A percentile compares a stretch with the other conserved stretches of the same genome.
Evolutionary conservation across 352 stramenopile species (phyloP).

Genomic region (Phytophthora foliorum): DNA sequence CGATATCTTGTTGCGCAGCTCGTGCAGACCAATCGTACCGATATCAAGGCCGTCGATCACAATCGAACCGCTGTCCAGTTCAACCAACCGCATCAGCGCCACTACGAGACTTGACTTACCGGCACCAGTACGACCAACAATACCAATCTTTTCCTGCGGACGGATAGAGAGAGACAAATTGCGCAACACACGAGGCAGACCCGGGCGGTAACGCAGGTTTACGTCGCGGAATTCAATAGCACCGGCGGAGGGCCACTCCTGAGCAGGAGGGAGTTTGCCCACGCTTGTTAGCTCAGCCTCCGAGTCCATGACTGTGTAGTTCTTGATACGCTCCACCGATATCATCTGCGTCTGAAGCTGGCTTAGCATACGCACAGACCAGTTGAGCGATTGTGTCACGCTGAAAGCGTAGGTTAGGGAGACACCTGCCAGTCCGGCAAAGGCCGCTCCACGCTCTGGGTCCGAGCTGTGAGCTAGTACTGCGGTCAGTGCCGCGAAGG

Average conservation of each 20-base stretch:
- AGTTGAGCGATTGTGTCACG: slow-evolving; percentile 83
- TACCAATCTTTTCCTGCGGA: slow-evolving; percentile 88
- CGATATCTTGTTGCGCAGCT: slow-evolving; percentile 65
- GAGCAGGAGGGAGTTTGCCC: slow-evolving; percentile 61
- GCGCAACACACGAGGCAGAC: slow-evolving; percentile 67
- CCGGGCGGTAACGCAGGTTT: slow-evolving; percentile 88
- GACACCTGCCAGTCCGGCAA: slow-evolving; percentile 71
- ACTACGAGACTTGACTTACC: slow-evolving; percentile 93
- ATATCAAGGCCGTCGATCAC: slow-evolving; percentile 75
- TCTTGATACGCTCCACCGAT: slow-evolving; percentile 80
- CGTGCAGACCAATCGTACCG: slow-evolving; percentile 58
- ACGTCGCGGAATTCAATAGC: slow-evolving; percentile 91
- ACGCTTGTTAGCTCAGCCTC: slow-evolving; percentile 92
- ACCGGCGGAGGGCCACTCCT: slow-evolving; percentile 87
- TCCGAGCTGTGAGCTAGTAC: slow-evolving; percentile 63
- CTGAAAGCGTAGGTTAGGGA: slow-evolving; percentile 86
- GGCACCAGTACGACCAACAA: slow-evolving; percentile 86
- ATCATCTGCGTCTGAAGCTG: slow-evolving; percentile 87
- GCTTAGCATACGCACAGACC: slow-evolving; percentile 78
- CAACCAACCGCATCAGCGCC: slow-evolving; percentile 92
- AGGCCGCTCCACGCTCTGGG: slow-evolving; percentile 46
- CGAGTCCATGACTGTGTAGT: slow-evolving; percentile 67
- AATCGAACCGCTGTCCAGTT: slow-evolving; percentile 80
- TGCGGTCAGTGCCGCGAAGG: slow-evolving; percentile 60
- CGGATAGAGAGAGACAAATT: slow-evolving; percentile 85